phyloP scores from a whole-genome alignment of 805 yeast species.

The Wickerhamomyces chambardii region DNA sequence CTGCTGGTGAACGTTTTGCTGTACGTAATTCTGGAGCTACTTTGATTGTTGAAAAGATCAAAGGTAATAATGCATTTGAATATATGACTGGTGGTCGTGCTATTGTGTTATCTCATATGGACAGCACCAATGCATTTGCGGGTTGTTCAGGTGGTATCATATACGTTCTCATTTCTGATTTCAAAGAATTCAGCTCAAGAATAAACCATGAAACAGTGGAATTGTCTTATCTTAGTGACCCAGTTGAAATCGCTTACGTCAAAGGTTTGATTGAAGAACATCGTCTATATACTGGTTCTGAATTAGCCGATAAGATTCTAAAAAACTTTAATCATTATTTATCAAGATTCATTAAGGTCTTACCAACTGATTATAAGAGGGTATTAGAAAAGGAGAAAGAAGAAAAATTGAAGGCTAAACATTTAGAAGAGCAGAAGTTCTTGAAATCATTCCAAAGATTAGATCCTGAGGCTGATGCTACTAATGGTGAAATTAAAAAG shows the following conservation, averaged over 20 bases:
- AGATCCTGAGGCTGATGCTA: constrained; percentile 77
- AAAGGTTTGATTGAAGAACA: constrained; percentile 93
- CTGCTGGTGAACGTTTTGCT: constrained; percentile 97
- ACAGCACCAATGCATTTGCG: constrained; percentile 79
- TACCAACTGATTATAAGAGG: constrained; percentile 86
- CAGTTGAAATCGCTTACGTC: constrained; percentile 88
- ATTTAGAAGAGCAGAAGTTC: constrained; percentile 48
- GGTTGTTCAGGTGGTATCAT: constrained; percentile 99
- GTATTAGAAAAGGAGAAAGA: constrained; percentile 73
- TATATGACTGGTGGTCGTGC: constrained; percentile 99
- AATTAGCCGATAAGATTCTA: constrained; percentile 76
- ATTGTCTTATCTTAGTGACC: constrained; percentile 67
- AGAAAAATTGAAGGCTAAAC: constrained; percentile 54
- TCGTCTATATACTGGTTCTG: constrained; percentile 89
- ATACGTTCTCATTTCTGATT: constrained; percentile 86
- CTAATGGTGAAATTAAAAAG: constrained; percentile 75
- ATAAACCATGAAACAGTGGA: constrained; percentile 81
- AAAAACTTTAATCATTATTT: constrained; percentile 81
- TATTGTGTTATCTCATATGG: constrained; percentile 84
- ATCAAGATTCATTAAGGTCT: constrained; percentile 85
- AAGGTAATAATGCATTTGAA: constrained; percentile 98
- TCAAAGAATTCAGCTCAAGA: constrained; percentile 73
- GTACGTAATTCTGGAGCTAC: constrained; percentile 98
- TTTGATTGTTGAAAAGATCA: constrained; percentile 87
- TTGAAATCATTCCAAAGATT: constrained; percentile 60